Evolutionary conservation across 805 yeast genomes (phyloP).

Genomic region (Maudiozyma serrabonitensis): DNA sequence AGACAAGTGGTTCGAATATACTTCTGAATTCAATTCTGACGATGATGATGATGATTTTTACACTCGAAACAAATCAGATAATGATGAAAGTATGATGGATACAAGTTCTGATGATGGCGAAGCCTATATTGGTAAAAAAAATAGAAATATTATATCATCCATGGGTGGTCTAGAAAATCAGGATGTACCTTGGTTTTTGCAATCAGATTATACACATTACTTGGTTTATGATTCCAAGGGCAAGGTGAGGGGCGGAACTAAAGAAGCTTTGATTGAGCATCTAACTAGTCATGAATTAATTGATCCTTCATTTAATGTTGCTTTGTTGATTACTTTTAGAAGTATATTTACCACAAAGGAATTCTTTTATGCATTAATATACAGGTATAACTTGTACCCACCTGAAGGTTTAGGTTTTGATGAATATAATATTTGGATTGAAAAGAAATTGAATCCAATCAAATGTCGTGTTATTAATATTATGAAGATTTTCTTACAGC

Average conservation of each 20-base stretch:
- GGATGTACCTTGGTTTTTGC: slow-evolving; percentile 63
- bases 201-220: slow-evolving; percentile 53
- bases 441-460: slow-evolving; percentile 58
- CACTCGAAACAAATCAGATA: neutral
- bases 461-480: slow-evolving; percentile 56
- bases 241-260: slow-evolving; percentile 72
- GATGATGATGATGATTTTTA: slow-evolving; percentile 2
- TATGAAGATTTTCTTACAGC: slow-evolving; percentile 55
- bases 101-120: neutral
- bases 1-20: slow-evolving; percentile 26
- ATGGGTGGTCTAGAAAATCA: neutral
- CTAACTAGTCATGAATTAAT: slow-evolving; percentile 62
- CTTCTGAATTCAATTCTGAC: slow-evolving; percentile 20
- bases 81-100: slow-evolving; percentile 1
- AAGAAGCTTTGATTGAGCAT: slow-evolving; percentile 67
- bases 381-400: slow-evolving; percentile 61
- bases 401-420: slow-evolving; percentile 83
- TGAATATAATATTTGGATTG: slow-evolving; percentile 70
- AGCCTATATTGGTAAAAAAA: neutral
- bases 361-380: slow-evolving; percentile 47
- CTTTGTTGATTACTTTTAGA: slow-evolving; percentile 66
- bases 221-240: slow-evolving; percentile 59
- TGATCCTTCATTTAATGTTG: slow-evolving; percentile 54
- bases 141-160: neutral
- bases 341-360: slow-evolving; percentile 63